Percentiles rank a stretch among this genome's conserved stretches.
phyloP scores from a whole-genome alignment of 192 early-diverging fungal genomes.

The Entomortierella parvispora region DNA sequence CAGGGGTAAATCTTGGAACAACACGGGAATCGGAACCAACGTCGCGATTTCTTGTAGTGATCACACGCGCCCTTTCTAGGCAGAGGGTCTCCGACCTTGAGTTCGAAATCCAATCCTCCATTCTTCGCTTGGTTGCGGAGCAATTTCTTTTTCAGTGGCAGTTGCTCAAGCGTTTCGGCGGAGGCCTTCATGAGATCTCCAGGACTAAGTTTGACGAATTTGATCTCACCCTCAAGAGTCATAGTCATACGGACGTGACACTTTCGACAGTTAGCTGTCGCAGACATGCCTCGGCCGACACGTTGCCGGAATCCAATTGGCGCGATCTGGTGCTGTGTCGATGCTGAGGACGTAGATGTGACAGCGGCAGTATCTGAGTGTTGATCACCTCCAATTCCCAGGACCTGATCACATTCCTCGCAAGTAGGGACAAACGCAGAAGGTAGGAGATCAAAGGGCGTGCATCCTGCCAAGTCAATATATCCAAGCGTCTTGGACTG shows the following conservation, averaged over 20 bases:
- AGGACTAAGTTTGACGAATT: conserved; percentile 63
- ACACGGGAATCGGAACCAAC: conserved; percentile 96
- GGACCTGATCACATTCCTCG: conserved; percentile 66
- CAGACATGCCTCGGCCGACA: conserved; percentile 47
- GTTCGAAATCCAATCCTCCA: conserved; percentile 60
- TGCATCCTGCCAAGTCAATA: conserved; percentile 77
- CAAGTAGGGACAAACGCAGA: conserved; percentile 78
- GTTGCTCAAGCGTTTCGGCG: conserved; percentile 31
- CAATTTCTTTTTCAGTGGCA: conserved; percentile 53
- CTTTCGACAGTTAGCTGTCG: conserved; percentile 47
- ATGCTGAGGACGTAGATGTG: conserved; percentile 56
- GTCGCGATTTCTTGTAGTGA: conserved; percentile 86
- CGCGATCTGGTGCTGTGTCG: neutral
- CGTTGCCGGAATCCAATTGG: conserved; percentile 51
- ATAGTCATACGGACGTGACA: conserved; percentile 61
- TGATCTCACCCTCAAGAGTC: conserved; percentile 60
- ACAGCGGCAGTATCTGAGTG: conserved; percentile 34
- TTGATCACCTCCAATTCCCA: conserved; percentile 25
- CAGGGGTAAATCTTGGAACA: conserved; percentile 87
- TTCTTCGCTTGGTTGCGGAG: conserved; percentile 60
- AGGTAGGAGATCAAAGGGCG: conserved; percentile 77
- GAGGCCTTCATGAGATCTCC: conserved; percentile 36
- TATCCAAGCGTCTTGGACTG: conserved; percentile 69
- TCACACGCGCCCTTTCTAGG: conserved; percentile 83
- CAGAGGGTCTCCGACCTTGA: conserved; percentile 79